phyloP scores from a whole-genome alignment of 139 green algal genomes.

The Picochlorum sp. region DNA sequence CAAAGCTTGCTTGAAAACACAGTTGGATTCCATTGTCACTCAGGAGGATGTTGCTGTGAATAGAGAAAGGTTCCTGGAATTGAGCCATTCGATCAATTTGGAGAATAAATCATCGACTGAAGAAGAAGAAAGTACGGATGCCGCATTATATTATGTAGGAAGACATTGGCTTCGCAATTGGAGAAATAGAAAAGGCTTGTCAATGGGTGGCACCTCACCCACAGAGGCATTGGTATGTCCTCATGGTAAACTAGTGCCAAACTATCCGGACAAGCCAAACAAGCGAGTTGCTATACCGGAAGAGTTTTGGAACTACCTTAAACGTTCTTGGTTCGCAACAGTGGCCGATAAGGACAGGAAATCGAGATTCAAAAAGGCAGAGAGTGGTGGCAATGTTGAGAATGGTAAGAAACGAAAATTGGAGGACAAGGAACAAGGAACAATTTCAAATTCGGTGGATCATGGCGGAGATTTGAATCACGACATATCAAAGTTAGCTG shows the following conservation, averaged over 20 bases:
- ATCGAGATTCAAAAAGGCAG: conserved; percentile 2
- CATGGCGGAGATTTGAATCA: neutral
- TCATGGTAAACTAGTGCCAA: conserved; percentile 45
- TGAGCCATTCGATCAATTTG: conserved; percentile 11
- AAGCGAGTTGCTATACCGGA: conserved; percentile 31
- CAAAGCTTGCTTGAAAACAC: conserved; percentile 27
- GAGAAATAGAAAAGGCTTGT: conserved; percentile 10
- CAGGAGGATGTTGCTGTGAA: conserved; percentile 7
- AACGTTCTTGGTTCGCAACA: conserved; percentile 26
- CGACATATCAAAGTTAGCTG: neutral
- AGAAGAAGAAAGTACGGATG: neutral
- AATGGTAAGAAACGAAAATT: conserved; percentile 3
- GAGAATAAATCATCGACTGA: neutral
- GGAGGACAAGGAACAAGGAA: neutral
- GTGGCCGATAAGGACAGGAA: conserved; percentile 17
- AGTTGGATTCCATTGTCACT: conserved; percentile 17
- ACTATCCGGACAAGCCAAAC: conserved; percentile 13
- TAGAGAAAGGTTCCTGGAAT: conserved; percentile 11
- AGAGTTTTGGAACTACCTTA: conserved; percentile 36
- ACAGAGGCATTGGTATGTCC: conserved; percentile 45
- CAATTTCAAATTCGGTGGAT: neutral
- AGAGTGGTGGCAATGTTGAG: neutral
- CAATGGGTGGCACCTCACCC: conserved; percentile 25
- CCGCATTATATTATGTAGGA: conserved; percentile 11
- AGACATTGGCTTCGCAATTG: conserved; percentile 21